A percentile compares a stretch with the other conserved stretches of the same genome.
These are phyloP conservation scores for Parafenestella ontariensis DNA, from an alignment of 2,329 filamentous ascomycete species.

Conservation along the genomic window DNA sequence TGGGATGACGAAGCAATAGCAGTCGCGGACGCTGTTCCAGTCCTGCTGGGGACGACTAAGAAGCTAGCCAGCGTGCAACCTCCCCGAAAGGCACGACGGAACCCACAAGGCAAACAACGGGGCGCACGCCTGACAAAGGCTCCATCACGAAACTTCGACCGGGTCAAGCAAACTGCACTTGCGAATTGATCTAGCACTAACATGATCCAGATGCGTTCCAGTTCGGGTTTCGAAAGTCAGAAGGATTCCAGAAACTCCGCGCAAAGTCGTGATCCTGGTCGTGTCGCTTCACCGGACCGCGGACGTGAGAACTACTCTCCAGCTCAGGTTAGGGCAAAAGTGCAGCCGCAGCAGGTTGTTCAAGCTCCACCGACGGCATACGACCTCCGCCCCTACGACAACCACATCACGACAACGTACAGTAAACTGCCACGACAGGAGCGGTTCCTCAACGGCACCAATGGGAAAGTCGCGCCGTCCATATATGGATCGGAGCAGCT, in stretches of 20 bases:
- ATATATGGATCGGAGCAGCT: constrained; percentile 7
- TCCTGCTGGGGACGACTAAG: background rate
- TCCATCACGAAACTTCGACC: background rate
- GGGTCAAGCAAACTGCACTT: background rate
- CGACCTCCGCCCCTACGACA: constrained; percentile 10
- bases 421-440: background rate
- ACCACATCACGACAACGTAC: background rate
- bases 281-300: background rate
- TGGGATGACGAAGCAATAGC: background rate
- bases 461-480: constrained; percentile 9
- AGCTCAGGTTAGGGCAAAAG: too few species aligned
- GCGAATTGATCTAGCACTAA: too few species aligned
- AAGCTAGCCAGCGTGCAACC: background rate
- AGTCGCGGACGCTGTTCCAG: background rate
- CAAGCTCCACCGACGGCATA: constrained; percentile 3
- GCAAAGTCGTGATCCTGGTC: background rate
- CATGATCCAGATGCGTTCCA: too few species aligned
- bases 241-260: background rate
- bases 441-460: constrained; percentile 3
- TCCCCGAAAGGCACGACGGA: background rate
- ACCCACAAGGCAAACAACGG: background rate
- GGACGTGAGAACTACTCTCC: background rate
- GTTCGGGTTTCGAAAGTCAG: too few species aligned
- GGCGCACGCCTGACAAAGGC: too few species aligned
- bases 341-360: background rate